A percentile compares a stretch with the other conserved stretches of the same genome.
Evolutionary conservation across 345 rosid genomes (phyloP).

Genomic region (Syzygium aqueum): DNA sequence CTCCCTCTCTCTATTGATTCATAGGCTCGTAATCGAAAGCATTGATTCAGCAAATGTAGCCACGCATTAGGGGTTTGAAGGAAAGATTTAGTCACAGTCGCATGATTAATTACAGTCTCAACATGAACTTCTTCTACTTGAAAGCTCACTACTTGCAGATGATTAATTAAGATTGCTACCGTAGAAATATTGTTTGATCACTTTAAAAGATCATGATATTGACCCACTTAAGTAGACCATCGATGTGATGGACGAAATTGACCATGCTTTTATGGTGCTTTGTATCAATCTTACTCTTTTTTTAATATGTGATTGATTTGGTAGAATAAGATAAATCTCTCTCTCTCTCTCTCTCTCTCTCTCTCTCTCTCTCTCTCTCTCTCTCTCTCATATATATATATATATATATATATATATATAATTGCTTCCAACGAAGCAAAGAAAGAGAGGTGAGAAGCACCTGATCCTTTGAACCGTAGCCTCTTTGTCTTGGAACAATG

Average conservation of each 20-base stretch:
- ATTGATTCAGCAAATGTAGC: neutral
- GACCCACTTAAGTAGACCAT: neutral
- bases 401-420: neutral
- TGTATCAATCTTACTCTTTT: neutral
- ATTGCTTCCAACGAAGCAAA: neutral
- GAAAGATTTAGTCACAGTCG: neutral
- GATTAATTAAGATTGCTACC: neutral
- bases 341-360: neutral
- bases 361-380: neutral
- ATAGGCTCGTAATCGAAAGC: neutral
- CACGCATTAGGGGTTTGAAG: neutral
- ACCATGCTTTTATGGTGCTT: neutral
- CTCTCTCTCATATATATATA: neutral
- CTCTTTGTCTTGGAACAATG: neutral
- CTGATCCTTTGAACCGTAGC: neutral
- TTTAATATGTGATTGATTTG: neutral
- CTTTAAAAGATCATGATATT: neutral
- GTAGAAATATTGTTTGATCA: neutral
- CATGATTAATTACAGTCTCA: neutral
- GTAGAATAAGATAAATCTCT: neutral
- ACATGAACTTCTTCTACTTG: neutral
- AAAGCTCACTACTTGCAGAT: neutral
- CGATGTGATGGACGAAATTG: neutral
- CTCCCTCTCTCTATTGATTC: neutral
- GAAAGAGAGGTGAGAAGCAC: neutral